Evolutionary conservation across 192 early-diverging fungal species (phyloP), one percentile per base, ranked within the genome.

Genomic region (Phlyctochytrium planicorne): DNA sequence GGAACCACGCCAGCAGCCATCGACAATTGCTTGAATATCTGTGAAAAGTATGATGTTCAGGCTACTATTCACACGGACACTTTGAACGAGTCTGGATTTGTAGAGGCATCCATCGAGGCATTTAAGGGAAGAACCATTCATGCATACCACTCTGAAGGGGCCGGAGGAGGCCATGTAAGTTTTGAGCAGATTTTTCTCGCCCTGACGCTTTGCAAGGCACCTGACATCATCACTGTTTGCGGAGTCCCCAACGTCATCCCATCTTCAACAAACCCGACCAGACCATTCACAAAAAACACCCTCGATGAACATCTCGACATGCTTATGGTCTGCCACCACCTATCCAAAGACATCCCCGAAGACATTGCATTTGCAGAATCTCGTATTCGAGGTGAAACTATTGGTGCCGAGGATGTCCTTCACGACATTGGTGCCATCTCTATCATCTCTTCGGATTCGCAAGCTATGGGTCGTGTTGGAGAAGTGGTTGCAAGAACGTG

Each of bases 271-370:
- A 98, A 96, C 52, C 96, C 96, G 0, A 98, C 96, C 1, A 82
- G 95, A n/a, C 94, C 95, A 2, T 98, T 83, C 71, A 97, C 96
- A 52, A 74, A 80, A 33, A 98, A 98, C 80, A 98, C 96, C 23
- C 80, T 96, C 52, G 96, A 98, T 76, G 96, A 98, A 72, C 96
- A 98, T 74, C 84, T 98, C 25, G 96, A 98, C 68, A 97, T 98
- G 96, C 82, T 98, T 23, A 96, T 97, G 95, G 78, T 97, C 2
- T 98, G 96, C 75, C 96, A 98, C 75, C 96, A 98, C 69, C 80
- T 98, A 62, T 91, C 90, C 65, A 91, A 89, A 75, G 87, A 88
- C 60, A 89, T 98, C 50, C 93, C 96, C 6, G 96, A 98, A 74
- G 96, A 98, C 73, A 89, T 98, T 27, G 90, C 94, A 14, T 98